Evolutionary conservation across 192 early-diverging fungal genomes (phyloP).

Genomic region (Coemansia sp.): DNA sequence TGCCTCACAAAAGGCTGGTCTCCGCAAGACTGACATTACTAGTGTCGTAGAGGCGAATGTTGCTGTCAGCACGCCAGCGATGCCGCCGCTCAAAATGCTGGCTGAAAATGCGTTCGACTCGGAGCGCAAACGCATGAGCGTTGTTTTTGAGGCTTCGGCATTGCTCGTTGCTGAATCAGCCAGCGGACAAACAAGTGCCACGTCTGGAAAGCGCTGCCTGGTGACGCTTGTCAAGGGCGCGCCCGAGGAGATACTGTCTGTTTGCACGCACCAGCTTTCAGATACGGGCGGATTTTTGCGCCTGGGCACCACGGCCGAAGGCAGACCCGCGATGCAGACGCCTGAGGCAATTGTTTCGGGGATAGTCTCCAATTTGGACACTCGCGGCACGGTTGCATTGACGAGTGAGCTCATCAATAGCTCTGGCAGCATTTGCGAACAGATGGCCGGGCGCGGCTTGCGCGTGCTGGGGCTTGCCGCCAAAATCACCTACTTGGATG

Average conservation of each 20-base stretch:
- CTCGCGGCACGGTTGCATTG: slow-evolving; percentile 30
- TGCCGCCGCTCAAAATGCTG: slow-evolving; percentile 52
- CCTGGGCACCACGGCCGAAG: slow-evolving; percentile 16
- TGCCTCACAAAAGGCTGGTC: slow-evolving; percentile 82
- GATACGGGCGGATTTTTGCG: slow-evolving; percentile 37
- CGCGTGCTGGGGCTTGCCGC: slow-evolving; percentile 89
- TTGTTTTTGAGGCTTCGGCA: slow-evolving; percentile 60
- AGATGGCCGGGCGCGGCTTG: slow-evolving; percentile 85
- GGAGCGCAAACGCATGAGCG: slow-evolving; percentile 96
- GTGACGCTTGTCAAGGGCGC: slow-evolving; percentile 89
- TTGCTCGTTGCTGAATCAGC: not conserved
- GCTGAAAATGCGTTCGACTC: slow-evolving; percentile 91
- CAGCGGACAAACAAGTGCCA: not conserved
- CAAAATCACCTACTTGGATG: slow-evolving; percentile 60
- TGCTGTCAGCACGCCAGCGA: not conserved
- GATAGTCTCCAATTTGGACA: slow-evolving; percentile 27
- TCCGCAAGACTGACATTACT: slow-evolving; percentile 57
- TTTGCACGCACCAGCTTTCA: slow-evolving; percentile 45
- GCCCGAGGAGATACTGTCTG: slow-evolving; percentile 82
- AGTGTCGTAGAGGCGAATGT: not conserved
- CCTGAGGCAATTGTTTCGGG: slow-evolving; percentile 17
- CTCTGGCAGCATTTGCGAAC: slow-evolving; percentile 45
- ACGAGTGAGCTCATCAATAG: slow-evolving; percentile 27
- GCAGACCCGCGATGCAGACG: slow-evolving; percentile 13
- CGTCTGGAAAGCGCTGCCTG: slow-evolving; percentile 21